Conservation (phyloP, 306 rosid genomes). For the Vachellia collinsii region DNA sequence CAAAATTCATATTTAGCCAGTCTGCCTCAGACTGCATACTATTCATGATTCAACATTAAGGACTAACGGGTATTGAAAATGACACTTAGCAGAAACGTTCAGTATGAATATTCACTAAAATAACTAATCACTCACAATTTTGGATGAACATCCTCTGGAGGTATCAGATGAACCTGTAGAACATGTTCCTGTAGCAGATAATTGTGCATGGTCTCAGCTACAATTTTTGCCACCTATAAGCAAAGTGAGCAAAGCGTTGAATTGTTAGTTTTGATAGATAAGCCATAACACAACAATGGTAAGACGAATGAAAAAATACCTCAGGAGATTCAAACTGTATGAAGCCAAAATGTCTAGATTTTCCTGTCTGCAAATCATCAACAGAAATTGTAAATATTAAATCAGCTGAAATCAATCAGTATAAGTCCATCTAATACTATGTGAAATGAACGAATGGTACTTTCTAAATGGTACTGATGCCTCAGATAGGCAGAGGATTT, state of each 20-base stretch:
- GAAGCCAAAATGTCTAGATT: slow-evolving; percentile 82
- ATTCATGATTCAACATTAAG: slow-evolving; percentile 6
- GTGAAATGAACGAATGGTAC: neutral
- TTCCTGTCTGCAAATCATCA: slow-evolving; percentile 63
- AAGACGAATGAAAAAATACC: slow-evolving; percentile 48
- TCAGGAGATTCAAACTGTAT: slow-evolving; percentile 79
- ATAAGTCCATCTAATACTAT: neutral
- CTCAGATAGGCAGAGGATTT: neutral
- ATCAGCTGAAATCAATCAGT: slow-evolving; percentile 1
- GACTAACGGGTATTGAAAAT: neutral
- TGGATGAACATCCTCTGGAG: slow-evolving; percentile 75
- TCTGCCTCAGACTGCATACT: neutral
- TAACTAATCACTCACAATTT: slow-evolving; percentile 60
- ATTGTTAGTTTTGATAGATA: slow-evolving; percentile 3
- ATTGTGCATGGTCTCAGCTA: slow-evolving; percentile 90
- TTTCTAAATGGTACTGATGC: neutral
- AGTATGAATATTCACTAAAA: neutral
- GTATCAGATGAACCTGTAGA: slow-evolving; percentile 69
- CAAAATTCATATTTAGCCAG: neutral
- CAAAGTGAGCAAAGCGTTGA: slow-evolving; percentile 22
- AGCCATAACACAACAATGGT: neutral
- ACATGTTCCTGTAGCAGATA: slow-evolving; percentile 80
- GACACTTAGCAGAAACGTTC: neutral
- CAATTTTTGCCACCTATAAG: slow-evolving; percentile 83
- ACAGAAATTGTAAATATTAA: neutral